Evolutionary conservation across 2,329 filamentous ascomycete species (phyloP).

Genomic region (Aspergillus sp.): DNA sequence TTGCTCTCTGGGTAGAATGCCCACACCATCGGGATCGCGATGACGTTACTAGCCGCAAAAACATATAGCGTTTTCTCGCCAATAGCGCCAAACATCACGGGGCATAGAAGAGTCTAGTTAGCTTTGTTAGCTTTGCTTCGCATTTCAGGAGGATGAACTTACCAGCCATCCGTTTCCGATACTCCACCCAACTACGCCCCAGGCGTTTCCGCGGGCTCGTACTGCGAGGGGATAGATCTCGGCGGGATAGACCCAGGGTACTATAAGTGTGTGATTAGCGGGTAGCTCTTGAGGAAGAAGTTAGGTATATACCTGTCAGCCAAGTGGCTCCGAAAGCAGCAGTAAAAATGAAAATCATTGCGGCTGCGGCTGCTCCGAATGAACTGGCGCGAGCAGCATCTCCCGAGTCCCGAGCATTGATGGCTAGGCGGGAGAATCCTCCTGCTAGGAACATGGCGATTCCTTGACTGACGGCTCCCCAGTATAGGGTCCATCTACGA

Average conservation of each 20-base stretch:
- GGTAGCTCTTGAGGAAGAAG: conserved; percentile 62
- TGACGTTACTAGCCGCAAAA: conserved; percentile 67
- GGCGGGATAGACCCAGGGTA: conserved; percentile 67
- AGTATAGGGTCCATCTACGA: conserved; percentile 68
- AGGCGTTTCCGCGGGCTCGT: conserved; percentile 73
- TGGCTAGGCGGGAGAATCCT: conserved; percentile 59
- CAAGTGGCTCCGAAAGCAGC: conserved; percentile 66
- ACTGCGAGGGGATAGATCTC: conserved; percentile 74
- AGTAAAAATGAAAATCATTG: conserved; percentile 71
- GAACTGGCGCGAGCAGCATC: conserved; percentile 50
- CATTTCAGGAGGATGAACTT: conserved; percentile 23
- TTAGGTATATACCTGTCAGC: conserved; percentile 56
- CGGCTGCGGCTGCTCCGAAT: conserved; percentile 66
- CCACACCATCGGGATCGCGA: conserved; percentile 71
- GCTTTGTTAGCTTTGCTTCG: conserved; percentile 19
- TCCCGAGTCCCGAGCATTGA: conserved; percentile 50
- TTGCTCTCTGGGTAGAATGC: conserved; percentile 73
- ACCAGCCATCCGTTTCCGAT: conserved; percentile 71
- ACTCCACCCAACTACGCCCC: conserved; percentile 73
- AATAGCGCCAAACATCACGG: conserved; percentile 64
- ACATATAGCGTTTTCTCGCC: conserved; percentile 73
- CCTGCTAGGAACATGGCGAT: conserved; percentile 69
- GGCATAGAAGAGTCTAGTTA: conserved; percentile 51
- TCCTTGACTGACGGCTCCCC: conserved; percentile 65
- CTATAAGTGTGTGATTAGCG: conserved; percentile 35